Conservation (phyloP, 352 stramenopile genomes). For the Thalassiosira mediterranea region DNA sequence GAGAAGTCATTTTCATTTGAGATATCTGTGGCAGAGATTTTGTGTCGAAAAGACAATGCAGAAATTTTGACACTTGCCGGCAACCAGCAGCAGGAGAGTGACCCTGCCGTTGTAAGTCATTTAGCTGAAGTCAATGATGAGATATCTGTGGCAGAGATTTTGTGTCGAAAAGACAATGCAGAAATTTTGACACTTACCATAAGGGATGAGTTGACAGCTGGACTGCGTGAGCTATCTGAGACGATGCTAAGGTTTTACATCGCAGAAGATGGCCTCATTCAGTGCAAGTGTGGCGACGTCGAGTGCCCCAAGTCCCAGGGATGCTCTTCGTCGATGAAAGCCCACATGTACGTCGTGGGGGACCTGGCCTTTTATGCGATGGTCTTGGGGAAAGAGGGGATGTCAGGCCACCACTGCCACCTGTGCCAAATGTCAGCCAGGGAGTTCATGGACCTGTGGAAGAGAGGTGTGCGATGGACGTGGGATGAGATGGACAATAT, state of each 20-base stretch:
- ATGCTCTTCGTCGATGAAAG: not conserved
- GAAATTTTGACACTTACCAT: constrained; percentile 12
- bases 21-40: constrained; percentile 9
- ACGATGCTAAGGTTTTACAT: not conserved
- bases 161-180: constrained; percentile 16
- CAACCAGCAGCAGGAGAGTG: too few relatives aligned
- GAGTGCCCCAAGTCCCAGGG: too few relatives aligned
- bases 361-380: constrained; percentile 25
- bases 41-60: constrained; percentile 16
- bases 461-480: constrained; percentile 10
- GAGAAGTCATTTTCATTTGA: not conserved
- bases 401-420: constrained; percentile 5
- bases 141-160: constrained; percentile 9
- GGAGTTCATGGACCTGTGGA: constrained; percentile 12
- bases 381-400: constrained; percentile 16
- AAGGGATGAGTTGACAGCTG: constrained; percentile 5
- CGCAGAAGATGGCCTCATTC: not conserved
- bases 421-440: constrained; percentile 2
- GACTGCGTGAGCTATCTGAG: not conserved
- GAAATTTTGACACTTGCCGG: constrained; percentile 5
- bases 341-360: constrained; percentile 5
- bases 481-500: constrained; percentile 13
- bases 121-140: too few relatives aligned
- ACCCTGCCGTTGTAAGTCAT: too few relatives aligned
- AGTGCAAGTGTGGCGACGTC: too few relatives aligned